Evolutionary conservation across 129 eudicot species (phyloP).

Genomic region (carrot (Daucus carota)): DNA sequence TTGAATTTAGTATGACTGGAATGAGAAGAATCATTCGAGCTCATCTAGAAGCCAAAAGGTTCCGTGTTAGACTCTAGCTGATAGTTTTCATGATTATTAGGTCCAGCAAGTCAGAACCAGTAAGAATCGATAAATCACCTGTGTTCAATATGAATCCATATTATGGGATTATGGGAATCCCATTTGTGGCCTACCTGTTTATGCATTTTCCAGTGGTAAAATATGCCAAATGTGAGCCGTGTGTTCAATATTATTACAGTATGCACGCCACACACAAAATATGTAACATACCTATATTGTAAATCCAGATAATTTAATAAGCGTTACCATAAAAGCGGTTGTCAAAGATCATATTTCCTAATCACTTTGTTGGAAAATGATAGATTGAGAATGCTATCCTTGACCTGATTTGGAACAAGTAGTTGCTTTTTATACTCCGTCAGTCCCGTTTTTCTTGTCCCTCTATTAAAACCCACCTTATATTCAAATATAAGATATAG

Average conservation of each 20-base stretch:
- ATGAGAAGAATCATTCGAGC: not conserved
- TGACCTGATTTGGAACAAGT: not conserved
- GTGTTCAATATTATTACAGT: not conserved
- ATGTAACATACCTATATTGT: not conserved
- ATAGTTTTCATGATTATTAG: not conserved
- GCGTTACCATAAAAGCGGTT: not conserved
- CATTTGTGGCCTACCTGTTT: no score
- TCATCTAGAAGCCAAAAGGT: not conserved
- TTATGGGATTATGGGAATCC: no score
- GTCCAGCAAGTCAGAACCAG: not conserved
- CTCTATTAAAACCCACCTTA: no score
- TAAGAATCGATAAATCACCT: not conserved
- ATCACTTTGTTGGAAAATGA: not conserved
- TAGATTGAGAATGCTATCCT: not conserved
- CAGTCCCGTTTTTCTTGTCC: no score
- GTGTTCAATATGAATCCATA: no score
- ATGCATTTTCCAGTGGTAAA: no score
- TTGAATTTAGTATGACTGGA: not conserved
- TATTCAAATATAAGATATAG: no score
- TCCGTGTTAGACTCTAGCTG: not conserved
- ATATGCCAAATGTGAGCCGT: not conserved
- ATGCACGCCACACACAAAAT: not conserved
- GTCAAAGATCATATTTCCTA: not conserved
- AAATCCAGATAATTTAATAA: not conserved
- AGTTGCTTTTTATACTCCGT: no score